Evolutionary conservation across 1,284 basidiomycete genomes (phyloP).

Genomic region (Cronartium quercuum): DNA sequence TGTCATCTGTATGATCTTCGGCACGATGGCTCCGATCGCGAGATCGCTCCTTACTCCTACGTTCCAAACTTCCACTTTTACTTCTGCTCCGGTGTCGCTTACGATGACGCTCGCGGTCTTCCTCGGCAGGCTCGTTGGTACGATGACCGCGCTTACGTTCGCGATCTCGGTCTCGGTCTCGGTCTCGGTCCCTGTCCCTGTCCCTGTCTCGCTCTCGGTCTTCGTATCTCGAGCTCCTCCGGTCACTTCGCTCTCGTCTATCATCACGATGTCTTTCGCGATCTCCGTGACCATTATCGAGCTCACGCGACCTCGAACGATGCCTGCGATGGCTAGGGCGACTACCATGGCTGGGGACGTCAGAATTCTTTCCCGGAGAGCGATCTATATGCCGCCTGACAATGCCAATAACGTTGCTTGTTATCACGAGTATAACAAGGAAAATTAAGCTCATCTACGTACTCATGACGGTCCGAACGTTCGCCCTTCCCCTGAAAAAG

Average conservation of each 20-base stretch:
- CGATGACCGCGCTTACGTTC: conserved; percentile 45
- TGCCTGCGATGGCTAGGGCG: conserved; percentile 17
- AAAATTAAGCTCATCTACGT: background rate
- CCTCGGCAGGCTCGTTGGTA: conserved; percentile 50
- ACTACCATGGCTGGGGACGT: conserved; percentile 30
- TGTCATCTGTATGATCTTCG: conserved; percentile 39
- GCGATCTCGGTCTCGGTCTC: conserved; percentile 51
- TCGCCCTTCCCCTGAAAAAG: conserved; percentile 7
- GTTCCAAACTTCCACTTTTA: no score
- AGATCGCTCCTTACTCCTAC: conserved; percentile 45
- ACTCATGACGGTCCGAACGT: conserved; percentile 24
- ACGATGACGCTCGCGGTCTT: conserved; percentile 52
- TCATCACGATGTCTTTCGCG: conserved; percentile 37
- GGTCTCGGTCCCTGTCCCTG: conserved; percentile 32
- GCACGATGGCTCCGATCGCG: conserved; percentile 44
- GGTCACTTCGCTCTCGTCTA: conserved; percentile 14
- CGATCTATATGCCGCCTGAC: background rate
- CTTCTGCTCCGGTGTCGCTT: conserved; percentile 50
- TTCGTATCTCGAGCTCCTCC: conserved; percentile 1
- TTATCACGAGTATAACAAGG: no score
- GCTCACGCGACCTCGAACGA: conserved; percentile 29
- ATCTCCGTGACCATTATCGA: conserved; percentile 16
- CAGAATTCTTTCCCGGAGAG: conserved; percentile 31
- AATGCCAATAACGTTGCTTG: background rate
- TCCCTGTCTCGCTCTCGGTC: conserved; percentile 19